Evolutionary conservation across 495 filamentous ascomycete genomes (phyloP), one percentile per base, ranked within the genome.

Genomic region (Xylaria bambusicola): DNA sequence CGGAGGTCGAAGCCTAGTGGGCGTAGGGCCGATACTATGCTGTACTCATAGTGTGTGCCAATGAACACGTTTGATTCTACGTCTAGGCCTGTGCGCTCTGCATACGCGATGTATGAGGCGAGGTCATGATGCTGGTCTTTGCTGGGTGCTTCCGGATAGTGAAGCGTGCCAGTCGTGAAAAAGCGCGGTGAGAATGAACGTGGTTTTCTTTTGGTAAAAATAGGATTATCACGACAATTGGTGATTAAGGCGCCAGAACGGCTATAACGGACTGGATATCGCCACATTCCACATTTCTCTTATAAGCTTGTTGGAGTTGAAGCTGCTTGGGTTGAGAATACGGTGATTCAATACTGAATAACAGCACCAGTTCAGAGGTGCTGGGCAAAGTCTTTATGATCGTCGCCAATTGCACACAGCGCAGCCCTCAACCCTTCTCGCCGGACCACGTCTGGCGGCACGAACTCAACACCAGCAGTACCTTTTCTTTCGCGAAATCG

Each of bases 11-110:
- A 89, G 38, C 82, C 84, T 40, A 86, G 80, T 6, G 69, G 72
- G 8, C 78, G 68, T 0, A 97, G 85, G 15, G 84, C 76, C n/a
- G 68, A 58, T 38, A 83, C 81, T 8, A 88, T 85, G 6, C 84
- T 89, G 75, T 97, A 97, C 70, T 87, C 84, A 70, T 82, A 86
- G 58, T 75, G 80, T 1, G 88, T 91, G 55, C 88, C 88, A 46
- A 83, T 70, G 70, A 83, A 90, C 27, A 80, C 75, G 8, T 80
- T 84, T 24, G 76, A 82, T 15, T 64, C 67, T 0, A 72, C 61
- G 62, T 78, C 71, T 17, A 90, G 74, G 12, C 74, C 74, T n/a
- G 73, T 74, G 46, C 82, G 82, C 9, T 78, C 60, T 20, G 89
- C 88, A 75, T 97, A 87, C 52, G 80, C 71, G 55, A 90, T 79